Conservation (phyloP, 2,329 filamentous ascomycete species). For the Botrytis fabae region DNA sequence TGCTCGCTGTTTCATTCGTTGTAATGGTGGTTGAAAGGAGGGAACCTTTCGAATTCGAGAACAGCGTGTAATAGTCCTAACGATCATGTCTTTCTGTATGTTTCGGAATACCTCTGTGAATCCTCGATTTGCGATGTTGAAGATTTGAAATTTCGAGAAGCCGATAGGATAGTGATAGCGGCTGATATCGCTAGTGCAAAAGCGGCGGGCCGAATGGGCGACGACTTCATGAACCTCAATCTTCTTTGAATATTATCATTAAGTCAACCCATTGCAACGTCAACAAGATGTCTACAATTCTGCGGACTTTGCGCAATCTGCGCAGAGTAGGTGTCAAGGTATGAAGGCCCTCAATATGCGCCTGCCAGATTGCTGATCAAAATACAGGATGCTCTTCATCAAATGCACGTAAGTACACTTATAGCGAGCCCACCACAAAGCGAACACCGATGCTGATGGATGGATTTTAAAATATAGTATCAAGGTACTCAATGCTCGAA, state of each 20-base stretch:
- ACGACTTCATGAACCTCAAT: constrained; percentile 26
- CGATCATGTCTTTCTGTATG: constrained; percentile 39
- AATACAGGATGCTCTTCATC: constrained; percentile 79
- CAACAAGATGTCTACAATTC: constrained; percentile 82
- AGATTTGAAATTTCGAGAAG: constrained; percentile 21
- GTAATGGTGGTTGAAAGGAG: constrained; percentile 29
- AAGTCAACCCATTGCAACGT: constrained; percentile 34
- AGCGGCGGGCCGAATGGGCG: constrained; percentile 29
- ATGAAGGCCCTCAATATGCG: constrained; percentile 33
- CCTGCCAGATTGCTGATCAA: constrained; percentile 42
- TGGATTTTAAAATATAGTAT: constrained; percentile 33
- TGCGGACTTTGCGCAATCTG: constrained; percentile 83
- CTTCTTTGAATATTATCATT: constrained; percentile 5
- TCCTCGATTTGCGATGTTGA: not conserved
- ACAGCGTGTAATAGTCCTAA: constrained; percentile 41
- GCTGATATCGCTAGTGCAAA: constrained; percentile 28
- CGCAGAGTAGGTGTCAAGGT: constrained; percentile 88
- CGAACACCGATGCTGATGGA: constrained; percentile 30
- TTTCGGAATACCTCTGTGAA: constrained; percentile 2
- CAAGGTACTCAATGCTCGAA: constrained; percentile 33
- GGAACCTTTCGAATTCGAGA: constrained; percentile 37
- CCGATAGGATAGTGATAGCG: constrained; percentile 7
- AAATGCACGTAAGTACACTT: constrained; percentile 76
- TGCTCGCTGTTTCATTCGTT: constrained; percentile 34
- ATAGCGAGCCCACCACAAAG: constrained; percentile 31